These are phyloP conservation scores for Ascobolus immersus DNA, from an alignment of 495 filamentous ascomycete species.

Conservation along the genomic window DNA sequence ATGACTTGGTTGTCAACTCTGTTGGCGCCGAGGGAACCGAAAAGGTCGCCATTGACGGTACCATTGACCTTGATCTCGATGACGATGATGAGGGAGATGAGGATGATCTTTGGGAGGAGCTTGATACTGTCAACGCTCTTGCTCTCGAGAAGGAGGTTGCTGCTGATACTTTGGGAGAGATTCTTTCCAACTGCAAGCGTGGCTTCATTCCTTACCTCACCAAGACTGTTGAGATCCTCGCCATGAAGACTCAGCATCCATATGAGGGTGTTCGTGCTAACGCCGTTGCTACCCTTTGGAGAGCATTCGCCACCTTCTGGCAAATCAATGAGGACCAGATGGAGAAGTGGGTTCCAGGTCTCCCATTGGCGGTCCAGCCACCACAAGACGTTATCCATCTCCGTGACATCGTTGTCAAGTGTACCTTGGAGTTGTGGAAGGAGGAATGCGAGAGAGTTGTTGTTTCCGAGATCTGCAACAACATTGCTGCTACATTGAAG, in stretches of 20 bases:
- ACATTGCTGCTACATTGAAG: conserved; percentile 77
- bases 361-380: conserved; percentile 58
- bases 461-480: conserved; percentile 86
- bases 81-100: conserved; percentile 41
- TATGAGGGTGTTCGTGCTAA: conserved; percentile 89
- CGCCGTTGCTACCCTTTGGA: conserved; percentile 71
- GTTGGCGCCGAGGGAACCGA: conserved; percentile 33
- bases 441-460: conserved; percentile 72
- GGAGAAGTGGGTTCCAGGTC: conserved; percentile 64
- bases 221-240: conserved; percentile 59
- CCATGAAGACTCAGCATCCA: conserved; percentile 55
- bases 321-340: conserved; percentile 56
- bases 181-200: conserved; percentile 58
- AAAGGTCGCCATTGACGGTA: conserved; percentile 26
- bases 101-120: conserved; percentile 22
- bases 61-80: conserved; percentile 33
- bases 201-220: conserved; percentile 69
- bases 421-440: conserved; percentile 60
- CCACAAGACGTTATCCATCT: conserved; percentile 57
- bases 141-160: conserved; percentile 95
- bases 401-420: conserved; percentile 60
- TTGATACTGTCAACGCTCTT: conserved; percentile 54
- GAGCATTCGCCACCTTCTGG: conserved; percentile 79
- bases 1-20: conserved; percentile 58
- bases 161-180: conserved; percentile 75